These are phyloP conservation scores for Acanthamoeba triangularis DNA, from an alignment of 208 protist genomes.

Conservation along the genomic window DNA sequence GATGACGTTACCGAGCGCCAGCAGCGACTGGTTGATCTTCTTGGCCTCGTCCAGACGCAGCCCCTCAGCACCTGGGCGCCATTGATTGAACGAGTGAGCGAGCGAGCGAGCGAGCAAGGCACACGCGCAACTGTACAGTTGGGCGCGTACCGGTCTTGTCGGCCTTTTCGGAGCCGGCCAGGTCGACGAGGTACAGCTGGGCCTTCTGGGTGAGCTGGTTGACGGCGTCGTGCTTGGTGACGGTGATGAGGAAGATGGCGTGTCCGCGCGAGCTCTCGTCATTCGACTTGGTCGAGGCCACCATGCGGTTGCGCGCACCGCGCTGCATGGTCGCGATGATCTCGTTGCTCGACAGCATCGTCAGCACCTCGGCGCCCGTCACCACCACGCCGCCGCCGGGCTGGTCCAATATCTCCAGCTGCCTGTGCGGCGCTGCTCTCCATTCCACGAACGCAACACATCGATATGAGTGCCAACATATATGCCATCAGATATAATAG, in stretches of 20 bases:
- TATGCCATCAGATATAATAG: not conserved
- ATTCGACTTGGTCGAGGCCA: conserved; percentile 30
- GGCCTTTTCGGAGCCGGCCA: conserved; percentile 89
- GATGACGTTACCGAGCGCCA: conserved; percentile 90
- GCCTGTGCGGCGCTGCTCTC: not conserved
- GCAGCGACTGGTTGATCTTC: conserved; percentile 91
- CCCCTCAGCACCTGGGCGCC: not conserved
- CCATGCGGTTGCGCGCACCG: conserved; percentile 31
- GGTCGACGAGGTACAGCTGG: conserved; percentile 92
- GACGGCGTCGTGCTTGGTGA: not conserved
- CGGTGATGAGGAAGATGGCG: conserved; percentile 20
- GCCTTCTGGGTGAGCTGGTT: not conserved
- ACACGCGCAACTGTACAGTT: too few species aligned
- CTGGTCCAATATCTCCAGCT: not conserved
- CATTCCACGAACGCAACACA: not conserved
- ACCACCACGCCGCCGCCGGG: not conserved
- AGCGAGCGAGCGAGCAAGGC: not conserved
- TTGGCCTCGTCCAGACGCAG: conserved; percentile 90
- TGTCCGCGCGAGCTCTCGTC: conserved; percentile 56
- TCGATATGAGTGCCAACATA: not conserved
- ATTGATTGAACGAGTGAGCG: not conserved
- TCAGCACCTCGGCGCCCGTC: not conserved
- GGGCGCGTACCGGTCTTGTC: conserved; percentile 86
- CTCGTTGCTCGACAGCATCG: conserved; percentile 12
- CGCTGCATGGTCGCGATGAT: conserved; percentile 42